Evolutionary conservation across 495 filamentous ascomycete species (phyloP).

Genomic region (Penicillium samsonianum): DNA sequence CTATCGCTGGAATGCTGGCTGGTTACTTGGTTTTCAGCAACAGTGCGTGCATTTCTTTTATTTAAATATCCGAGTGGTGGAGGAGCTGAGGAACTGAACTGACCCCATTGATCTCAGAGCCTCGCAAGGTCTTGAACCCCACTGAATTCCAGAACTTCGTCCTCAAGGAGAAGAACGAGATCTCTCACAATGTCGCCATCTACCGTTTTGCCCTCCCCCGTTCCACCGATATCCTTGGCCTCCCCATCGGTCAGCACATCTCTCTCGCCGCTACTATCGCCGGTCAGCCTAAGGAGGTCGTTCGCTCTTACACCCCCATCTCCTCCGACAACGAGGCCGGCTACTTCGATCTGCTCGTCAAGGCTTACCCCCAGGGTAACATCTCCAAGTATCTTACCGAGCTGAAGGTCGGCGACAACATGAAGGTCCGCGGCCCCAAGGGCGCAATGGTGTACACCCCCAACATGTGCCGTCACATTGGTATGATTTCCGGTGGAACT

Average conservation of each 20-base stretch:
- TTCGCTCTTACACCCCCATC: conserved; percentile 96
- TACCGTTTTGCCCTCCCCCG: conserved; percentile 88
- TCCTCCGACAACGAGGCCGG: conserved; percentile 89
- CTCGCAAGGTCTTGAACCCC: conserved; percentile 81
- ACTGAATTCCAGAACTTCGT: conserved; percentile 85
- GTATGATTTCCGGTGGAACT: conserved; percentile 97
- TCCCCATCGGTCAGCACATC: conserved; percentile 98
- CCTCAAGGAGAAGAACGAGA: conserved; percentile 84
- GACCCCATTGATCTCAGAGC: conserved; percentile 48
- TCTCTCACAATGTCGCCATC: conserved; percentile 97
- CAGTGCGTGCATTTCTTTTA: conserved; percentile 18
- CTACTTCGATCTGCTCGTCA: conserved; percentile 95
- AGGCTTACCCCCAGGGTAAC: conserved; percentile 95
- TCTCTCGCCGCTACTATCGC: conserved; percentile 83
- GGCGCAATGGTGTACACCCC: conserved; percentile 95
- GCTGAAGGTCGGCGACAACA: conserved; percentile 78
- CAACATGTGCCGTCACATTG: conserved; percentile 90
- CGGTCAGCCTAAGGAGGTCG: conserved; percentile 78
- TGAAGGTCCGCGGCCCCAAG: conserved; percentile 90
- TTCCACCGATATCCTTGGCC: conserved; percentile 79
- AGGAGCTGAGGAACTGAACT: conserved; percentile 12
- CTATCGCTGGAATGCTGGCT: conserved; percentile 28
- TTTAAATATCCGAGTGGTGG: neutral
- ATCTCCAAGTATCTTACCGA: conserved; percentile 88
- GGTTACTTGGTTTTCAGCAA: conserved; percentile 25